These are phyloP conservation scores for Dryas alaskensis DNA, from an alignment of 306 rosid genomes.

Conservation along the genomic window DNA sequence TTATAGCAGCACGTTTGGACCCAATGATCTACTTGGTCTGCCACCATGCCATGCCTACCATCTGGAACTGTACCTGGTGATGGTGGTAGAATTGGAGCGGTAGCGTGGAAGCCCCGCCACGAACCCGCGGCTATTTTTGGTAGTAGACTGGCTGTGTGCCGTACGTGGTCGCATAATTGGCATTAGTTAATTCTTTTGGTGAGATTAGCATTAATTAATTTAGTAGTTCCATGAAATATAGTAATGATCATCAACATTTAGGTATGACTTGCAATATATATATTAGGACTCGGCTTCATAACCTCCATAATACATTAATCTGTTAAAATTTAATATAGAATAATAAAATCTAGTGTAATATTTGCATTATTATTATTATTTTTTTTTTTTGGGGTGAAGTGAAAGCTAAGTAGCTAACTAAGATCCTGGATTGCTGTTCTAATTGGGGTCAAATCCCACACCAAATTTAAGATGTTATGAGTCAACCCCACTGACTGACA, in stretches of 20 bases:
- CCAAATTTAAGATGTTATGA: neutral
- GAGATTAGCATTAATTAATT: too few species aligned
- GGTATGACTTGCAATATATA: conserved; percentile 2
- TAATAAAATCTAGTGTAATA: neutral
- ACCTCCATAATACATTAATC: neutral
- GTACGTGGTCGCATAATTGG: neutral
- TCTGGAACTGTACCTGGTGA: neutral
- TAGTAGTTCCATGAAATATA: neutral
- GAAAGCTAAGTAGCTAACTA: conserved; percentile 23
- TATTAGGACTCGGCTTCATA: neutral
- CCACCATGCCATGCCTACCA: neutral
- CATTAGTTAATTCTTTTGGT: too few species aligned
- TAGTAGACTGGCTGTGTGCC: neutral
- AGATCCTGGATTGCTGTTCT: conserved; percentile 13
- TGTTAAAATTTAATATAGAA: neutral
- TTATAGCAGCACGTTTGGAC: conserved; percentile 3
- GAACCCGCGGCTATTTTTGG: neutral
- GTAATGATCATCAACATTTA: neutral
- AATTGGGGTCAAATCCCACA: conserved; percentile 7
- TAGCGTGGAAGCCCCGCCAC: conserved; percentile 16
- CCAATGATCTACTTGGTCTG: neutral
- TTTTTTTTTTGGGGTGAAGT: conserved; percentile 22
- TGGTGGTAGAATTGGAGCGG: neutral
- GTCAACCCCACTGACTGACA: conserved; percentile 25
- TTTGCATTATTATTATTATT: neutral